A percentile compares a stretch with the other conserved stretches of the same genome.
Evolutionary conservation across 2,329 filamentous ascomycete species (phyloP).

Genomic region (Verruconis gallopava): DNA sequence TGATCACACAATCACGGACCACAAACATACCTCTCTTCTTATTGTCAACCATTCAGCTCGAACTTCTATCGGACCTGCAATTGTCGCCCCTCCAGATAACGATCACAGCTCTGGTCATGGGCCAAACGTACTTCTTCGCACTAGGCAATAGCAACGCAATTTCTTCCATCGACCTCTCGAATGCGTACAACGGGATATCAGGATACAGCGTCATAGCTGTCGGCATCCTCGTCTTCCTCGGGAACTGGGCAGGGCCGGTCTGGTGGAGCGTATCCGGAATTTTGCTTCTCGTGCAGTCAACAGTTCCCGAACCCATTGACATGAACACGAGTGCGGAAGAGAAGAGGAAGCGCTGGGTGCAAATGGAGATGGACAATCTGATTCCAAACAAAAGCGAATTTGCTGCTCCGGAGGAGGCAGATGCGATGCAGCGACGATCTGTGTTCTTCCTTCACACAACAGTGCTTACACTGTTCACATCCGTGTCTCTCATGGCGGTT

Average conservation of each 20-base stretch:
- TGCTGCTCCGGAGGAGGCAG: neutral
- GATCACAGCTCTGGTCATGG: slow-evolving; percentile 59
- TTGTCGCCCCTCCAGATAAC: slow-evolving; percentile 33
- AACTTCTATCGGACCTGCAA: slow-evolving; percentile 30
- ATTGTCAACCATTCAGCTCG: slow-evolving; percentile 53
- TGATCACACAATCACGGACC: slow-evolving; percentile 74
- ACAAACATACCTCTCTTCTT: slow-evolving; percentile 79
- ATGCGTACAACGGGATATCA: slow-evolving; percentile 82
- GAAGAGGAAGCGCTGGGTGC: slow-evolving; percentile 8
- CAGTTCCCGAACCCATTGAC: neutral
- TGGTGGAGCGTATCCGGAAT: slow-evolving; percentile 67
- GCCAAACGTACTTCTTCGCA: slow-evolving; percentile 77
- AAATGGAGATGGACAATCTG: slow-evolving; percentile 7
- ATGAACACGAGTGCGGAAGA: neutral
- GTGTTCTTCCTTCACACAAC: slow-evolving; percentile 38
- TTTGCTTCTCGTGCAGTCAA: slow-evolving; percentile 30
- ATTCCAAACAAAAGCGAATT: neutral
- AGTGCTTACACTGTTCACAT: slow-evolving; percentile 57
- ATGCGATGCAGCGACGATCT: neutral
- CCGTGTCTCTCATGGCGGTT: slow-evolving; percentile 53
- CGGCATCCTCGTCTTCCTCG: slow-evolving; percentile 68
- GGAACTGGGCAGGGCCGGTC: slow-evolving; percentile 84
- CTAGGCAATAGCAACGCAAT: slow-evolving; percentile 89
- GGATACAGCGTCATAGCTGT: slow-evolving; percentile 72
- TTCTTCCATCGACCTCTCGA: slow-evolving; percentile 86